A percentile compares a stretch with the other conserved stretches of the same genome.
Evolutionary conservation across 108 stramenopile species (phyloP).

Genomic region (Skeletonema marinoi): DNA sequence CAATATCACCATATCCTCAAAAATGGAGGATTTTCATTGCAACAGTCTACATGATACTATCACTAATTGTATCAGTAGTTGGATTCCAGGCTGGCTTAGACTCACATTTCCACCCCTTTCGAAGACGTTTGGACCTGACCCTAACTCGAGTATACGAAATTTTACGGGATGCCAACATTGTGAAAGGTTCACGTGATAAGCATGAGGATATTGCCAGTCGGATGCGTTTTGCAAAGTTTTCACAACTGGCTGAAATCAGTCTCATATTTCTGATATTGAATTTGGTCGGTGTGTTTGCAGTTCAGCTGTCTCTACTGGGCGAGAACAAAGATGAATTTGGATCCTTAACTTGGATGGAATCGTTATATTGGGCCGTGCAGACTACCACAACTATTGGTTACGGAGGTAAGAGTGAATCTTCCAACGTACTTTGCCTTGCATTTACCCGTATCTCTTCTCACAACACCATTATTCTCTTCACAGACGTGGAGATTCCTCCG

Average conservation of each 20-base stretch:
- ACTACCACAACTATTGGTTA: conserved; percentile 28
- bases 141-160: conserved; percentile 4
- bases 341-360: conserved; percentile 55
- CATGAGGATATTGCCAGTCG: conserved; percentile 36
- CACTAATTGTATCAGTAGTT: conserved; percentile 40
- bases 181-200: conserved; percentile 7
- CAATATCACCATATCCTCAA: conserved; percentile 13
- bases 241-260: conserved; percentile 32
- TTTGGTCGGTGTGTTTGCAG: conserved; percentile 42
- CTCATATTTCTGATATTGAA: conserved; percentile 46
- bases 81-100: conserved; percentile 42
- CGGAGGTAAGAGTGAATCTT: neutral
- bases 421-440: neutral
- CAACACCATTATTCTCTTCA: neutral
- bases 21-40: conserved; percentile 50
- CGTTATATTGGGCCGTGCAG: conserved; percentile 64
- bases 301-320: conserved; percentile 31
- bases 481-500: conserved; percentile 52
- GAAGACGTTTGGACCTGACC: neutral
- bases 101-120: conserved; percentile 22
- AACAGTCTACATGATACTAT: conserved; percentile 52
- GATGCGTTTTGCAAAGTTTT: conserved; percentile 27
- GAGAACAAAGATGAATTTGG: conserved; percentile 5
- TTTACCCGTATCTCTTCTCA: neutral
- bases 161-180: conserved; percentile 6